Percentiles rank a stretch among this genome's conserved stretches.
These are phyloP conservation scores for Catunica adiposa DNA, from an alignment of 2,329 filamentous ascomycete genomes.

Conservation along the genomic window DNA sequence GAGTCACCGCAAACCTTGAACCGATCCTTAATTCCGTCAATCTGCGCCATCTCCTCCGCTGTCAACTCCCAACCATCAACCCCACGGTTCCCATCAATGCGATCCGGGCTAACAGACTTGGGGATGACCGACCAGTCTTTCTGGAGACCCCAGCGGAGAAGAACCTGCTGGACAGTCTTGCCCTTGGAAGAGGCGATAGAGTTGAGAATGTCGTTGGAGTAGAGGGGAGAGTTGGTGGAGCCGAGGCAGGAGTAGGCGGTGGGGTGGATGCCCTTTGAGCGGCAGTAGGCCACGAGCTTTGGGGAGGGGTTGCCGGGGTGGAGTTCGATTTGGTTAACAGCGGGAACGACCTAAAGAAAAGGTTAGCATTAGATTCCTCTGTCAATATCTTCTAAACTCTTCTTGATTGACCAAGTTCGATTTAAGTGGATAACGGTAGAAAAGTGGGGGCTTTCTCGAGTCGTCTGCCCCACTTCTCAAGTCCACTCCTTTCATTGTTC, in stretches of 20 bases:
- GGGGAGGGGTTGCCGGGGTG: constrained; percentile 70
- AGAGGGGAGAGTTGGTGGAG: constrained; percentile 51
- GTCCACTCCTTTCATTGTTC: too few relatives aligned
- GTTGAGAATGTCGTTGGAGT: constrained; percentile 47
- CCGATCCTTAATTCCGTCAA: constrained; percentile 52
- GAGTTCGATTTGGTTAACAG: constrained; percentile 70
- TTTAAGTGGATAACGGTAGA: too few relatives aligned
- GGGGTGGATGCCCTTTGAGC: constrained; percentile 55
- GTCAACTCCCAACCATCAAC: constrained; percentile 58
- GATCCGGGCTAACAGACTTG: constrained; percentile 58
- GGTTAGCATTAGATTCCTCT: neutral
- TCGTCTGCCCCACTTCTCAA: neutral
- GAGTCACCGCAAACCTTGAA: constrained; percentile 69
- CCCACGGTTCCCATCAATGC: constrained; percentile 63
- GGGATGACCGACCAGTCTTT: constrained; percentile 73
- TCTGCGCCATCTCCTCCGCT: constrained; percentile 51
- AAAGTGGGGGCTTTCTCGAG: too few relatives aligned
- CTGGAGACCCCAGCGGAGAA: constrained; percentile 66
- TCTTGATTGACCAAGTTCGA: too few relatives aligned
- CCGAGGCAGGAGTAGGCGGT: constrained; percentile 63
- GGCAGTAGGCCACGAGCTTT: constrained; percentile 58
- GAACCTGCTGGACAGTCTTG: constrained; percentile 57
- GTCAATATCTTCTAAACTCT: too few relatives aligned
- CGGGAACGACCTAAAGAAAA: constrained; percentile 32
- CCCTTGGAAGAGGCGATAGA: constrained; percentile 48